phyloP scores from a whole-genome alignment of 106 monocot genomes.

The Apostasia ramifera region DNA sequence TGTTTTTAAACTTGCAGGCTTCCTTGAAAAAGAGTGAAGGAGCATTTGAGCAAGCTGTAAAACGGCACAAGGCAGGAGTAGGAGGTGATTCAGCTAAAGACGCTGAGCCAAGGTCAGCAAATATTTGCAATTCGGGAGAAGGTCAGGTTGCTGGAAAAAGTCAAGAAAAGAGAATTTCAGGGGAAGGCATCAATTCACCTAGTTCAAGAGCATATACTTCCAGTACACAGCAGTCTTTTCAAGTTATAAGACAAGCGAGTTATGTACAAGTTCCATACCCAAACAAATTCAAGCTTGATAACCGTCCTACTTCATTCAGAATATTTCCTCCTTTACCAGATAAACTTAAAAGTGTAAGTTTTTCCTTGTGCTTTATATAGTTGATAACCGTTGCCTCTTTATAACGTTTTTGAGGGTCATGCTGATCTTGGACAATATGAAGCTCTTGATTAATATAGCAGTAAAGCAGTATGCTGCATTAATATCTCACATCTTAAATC shows the following conservation, averaged over 20 bases:
- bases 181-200: slow-evolving; percentile 19
- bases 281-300: slow-evolving; percentile 71
- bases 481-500: too few relatives aligned
- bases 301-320: slow-evolving; percentile 71
- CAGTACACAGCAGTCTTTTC: slow-evolving; percentile 17
- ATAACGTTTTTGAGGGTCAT: too few relatives aligned
- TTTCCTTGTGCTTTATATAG: neutral
- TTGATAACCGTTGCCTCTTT: too few relatives aligned
- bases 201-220: slow-evolving; percentile 18
- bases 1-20: slow-evolving; percentile 3
- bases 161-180: slow-evolving; percentile 20
- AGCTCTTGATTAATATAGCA: too few relatives aligned
- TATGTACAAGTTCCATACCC: slow-evolving; percentile 10
- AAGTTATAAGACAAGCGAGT: slow-evolving; percentile 20
- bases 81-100: slow-evolving; percentile 23
- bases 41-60: slow-evolving; percentile 28
- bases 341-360: slow-evolving; percentile 74
- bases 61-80: slow-evolving; percentile 34
- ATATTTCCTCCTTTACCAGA: slow-evolving; percentile 77
- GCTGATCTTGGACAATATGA: too few relatives aligned
- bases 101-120: slow-evolving; percentile 6
- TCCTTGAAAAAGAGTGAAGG: slow-evolving; percentile 38
- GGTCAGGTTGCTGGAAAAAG: slow-evolving; percentile 23
- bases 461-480: too few relatives aligned
- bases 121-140: neutral